Evolutionary conservation across 2,329 filamentous ascomycete genomes (phyloP), one percentile per base, ranked within the genome.

Genomic region (Monosporascus ibericus): DNA sequence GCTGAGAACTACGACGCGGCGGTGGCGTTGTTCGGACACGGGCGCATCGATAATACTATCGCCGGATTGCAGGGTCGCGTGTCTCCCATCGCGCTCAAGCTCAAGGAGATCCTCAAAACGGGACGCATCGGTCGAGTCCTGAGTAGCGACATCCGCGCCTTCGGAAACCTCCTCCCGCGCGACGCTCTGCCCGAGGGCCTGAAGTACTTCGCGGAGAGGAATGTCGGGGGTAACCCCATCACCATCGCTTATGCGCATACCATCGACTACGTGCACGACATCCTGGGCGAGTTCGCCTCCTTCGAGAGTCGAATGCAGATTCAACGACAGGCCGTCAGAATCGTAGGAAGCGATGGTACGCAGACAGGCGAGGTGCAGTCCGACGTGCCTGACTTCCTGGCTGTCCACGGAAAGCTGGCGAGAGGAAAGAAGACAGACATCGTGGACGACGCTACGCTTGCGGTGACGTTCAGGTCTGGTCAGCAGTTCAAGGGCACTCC

Each of bases 61-160:
- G 72, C 84, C 0, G 79, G 78, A 0, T 52, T 82, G 2, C 81
- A 85, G 59, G 78, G 76, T 0, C 68, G 74, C 0, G 59, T 76
- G 7, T 64, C 75, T 0, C 79, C 80, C 0, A 56, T 73, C 0
- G 61, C 76, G 3, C 54, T 65, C 1, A 77, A 74, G 58, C 34
- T 84, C 3, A 71, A 68, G 27, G 66, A 74, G 14, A 39, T 82
- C 1, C 48, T 85, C 6, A 63, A 61, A 1, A 62, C 67, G 0
- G 78, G 77, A 0, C 65, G 63, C 3, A 72, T 85, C 30, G 81
- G 82, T 0, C 75, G 72, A 40, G 67, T 84, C 1, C 58, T 83
- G 20, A 81, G 78, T 52, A 75, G 72, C 8, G 77, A 80, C 37
- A 57, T 75, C 8, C 66, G 63, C 27, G 71, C 66, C 0, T 68